Base-by-base conservation (phyloP, 2,329 filamentous ascomycete species). In the Botrytis elliptica region DNA sequence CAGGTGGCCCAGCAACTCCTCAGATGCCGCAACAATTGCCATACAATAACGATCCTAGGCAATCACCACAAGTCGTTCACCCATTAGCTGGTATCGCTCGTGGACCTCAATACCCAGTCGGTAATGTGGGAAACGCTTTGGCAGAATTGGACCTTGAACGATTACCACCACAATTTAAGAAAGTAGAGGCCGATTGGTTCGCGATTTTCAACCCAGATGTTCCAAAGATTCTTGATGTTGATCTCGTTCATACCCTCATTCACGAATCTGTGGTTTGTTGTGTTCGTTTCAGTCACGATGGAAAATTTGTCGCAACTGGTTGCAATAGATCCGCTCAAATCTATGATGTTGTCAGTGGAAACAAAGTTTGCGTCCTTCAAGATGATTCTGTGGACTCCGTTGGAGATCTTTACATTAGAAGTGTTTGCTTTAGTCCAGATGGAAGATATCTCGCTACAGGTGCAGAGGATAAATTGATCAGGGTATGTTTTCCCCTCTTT, bases 251-350 rank as follows among this genome's bases (percentile, higher is more conserved):
- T 84, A 97, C 94, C 73, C 88, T 99, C 71, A 89, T 90, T 75
- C 96, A 99, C 81, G 93, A 97, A 81, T 98, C 95, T 79, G 96
- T 99, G 5, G 96, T 99, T 1, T 99, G 96, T 87, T 99, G 96
- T 82, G 96, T 99, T 52, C 90, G 96, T 74, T 99, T 99, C 86
- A 98, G 95, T 82, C 90, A 93, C 72, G 96, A 99, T 81, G 96
- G 96, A 78, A 95, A 97, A 81, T 98, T 93, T 79, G 93, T 99
- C 72, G 96, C 96, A 12, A 99, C 96, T 8, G 96, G 96, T 62
- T 98, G 96, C 87, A 99, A 99, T 84, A 88, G 95, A 76, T 97
- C 94, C n/a, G 96, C 96, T n/a, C 95, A 98, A 84, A 99, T 99
- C 79, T 99, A 96, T 83, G 96, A 99, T 77, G 95, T 98, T 60